phyloP scores from a whole-genome alignment of 768 basidiomycete species.

The Candolleomyces aberdarensis region DNA sequence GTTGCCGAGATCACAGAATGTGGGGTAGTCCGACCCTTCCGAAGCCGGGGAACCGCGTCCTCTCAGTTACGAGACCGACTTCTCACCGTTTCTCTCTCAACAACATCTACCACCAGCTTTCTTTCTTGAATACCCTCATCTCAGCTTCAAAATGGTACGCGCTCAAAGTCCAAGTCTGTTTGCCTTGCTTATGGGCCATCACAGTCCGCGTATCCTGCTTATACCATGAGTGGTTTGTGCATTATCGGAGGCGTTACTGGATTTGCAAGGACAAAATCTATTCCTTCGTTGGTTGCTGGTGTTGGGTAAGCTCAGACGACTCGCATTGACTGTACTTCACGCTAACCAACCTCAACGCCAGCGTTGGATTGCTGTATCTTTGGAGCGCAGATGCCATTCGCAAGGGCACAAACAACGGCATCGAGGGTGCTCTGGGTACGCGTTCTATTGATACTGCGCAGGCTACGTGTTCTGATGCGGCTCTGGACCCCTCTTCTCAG shows the following conservation, averaged over 20 bases:
- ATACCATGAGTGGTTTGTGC: conserved; percentile 73
- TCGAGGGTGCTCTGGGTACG: conserved; percentile 76
- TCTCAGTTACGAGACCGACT: neutral
- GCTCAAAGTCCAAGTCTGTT: neutral
- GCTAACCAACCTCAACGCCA: conserved; percentile 20
- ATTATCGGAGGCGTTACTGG: conserved; percentile 75
- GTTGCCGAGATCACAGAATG: no score
- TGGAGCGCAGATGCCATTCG: conserved; percentile 78
- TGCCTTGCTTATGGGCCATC: neutral
- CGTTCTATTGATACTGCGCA: neutral
- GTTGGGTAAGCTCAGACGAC: conserved; percentile 50
- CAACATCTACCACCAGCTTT: neutral
- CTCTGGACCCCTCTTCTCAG: conserved; percentile 29
- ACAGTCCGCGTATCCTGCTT: conserved; percentile 81
- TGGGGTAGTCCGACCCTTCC: no score
- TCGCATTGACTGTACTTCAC: neutral
- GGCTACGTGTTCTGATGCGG: neutral
- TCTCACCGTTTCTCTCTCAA: neutral
- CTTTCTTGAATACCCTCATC: no score
- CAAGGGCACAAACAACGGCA: conserved; percentile 68
- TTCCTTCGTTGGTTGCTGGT: conserved; percentile 83
- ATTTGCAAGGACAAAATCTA: conserved; percentile 66
- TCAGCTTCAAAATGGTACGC: neutral
- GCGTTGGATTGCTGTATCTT: conserved; percentile 76
- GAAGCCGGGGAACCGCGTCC: no score